Base-by-base conservation (phyloP, 371 early-diverging fungal species). In the Coemansia sp. region DNA sequence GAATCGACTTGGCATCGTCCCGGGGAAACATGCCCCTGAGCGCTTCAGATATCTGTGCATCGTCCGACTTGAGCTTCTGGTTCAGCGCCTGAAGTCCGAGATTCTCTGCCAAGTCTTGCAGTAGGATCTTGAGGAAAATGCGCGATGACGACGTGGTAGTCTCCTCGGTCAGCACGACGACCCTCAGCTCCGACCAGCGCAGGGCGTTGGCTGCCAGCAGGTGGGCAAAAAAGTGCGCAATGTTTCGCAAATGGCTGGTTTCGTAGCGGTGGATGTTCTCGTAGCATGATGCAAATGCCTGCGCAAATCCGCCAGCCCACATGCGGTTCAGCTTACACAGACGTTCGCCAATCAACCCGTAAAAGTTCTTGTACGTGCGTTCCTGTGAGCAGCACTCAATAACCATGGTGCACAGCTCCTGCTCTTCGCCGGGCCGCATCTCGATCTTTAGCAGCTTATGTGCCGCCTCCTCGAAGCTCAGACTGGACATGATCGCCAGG, bases 331-430 rank as follows among this genome's bases (percentile, higher is more conserved):
- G 70, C 69, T 93, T 90, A 80, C 93, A 92, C 65, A 98, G 92
- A 11, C 99, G 90, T 72, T 98, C 98, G 8, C 93, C 97, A 43
- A 97, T 86, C 2, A 95, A 78, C 4, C 98, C 98, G 69, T 90
- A 98, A 64, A 92, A 97, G 63, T 86, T 91, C 59, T 91, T 88
- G 77, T 93, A 98, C 0, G 95, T 95, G 20, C 94, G 86, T 72
- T 98, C 98, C 77, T 98, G 95, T 14, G 91, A 86, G 70, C 94
- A 94, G 83, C 97, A 95, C 71, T 98, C 98, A 62, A 97, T 91
- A 39, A 98, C 84, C 98, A 98, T 98, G 72, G 92, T 92, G 77
- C 88, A 88, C 47, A 98, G 77, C 78, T 95, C 97, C 57, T 89
- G 84, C 84, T 95, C 92, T 62, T 94, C 90, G 51, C 91, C 95